Conservation (phyloP, 2,329 filamentous ascomycete genomes). For the Helminthosporium solani region DNA sequence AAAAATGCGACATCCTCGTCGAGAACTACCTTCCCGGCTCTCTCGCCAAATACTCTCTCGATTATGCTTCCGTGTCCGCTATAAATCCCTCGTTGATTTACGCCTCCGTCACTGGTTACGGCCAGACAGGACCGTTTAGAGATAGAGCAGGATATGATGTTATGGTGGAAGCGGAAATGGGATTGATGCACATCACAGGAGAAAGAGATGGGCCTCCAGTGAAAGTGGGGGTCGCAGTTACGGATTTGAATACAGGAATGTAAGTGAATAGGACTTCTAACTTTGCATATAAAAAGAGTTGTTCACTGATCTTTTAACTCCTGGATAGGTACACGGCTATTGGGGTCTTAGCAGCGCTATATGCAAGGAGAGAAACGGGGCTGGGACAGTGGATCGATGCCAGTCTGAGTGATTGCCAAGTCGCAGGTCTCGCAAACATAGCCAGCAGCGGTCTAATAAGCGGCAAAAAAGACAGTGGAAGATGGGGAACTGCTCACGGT, state of each 20-base stretch:
- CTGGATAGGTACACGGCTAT: slow-evolving; percentile 98
- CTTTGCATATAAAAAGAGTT: too few relatives aligned
- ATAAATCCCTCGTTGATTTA: slow-evolving; percentile 89
- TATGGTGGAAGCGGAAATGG: slow-evolving; percentile 98
- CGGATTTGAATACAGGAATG: slow-evolving; percentile 89
- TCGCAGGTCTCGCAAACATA: slow-evolving; percentile 87
- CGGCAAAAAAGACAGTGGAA: slow-evolving; percentile 79
- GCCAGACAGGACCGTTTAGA: slow-evolving; percentile 87
- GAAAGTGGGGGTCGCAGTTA: slow-evolving; percentile 97
- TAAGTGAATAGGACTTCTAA: too few relatives aligned
- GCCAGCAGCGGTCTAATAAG: slow-evolving; percentile 87
- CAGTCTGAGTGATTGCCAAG: slow-evolving; percentile 88
- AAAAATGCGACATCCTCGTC: slow-evolving; percentile 85
- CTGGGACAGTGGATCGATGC: slow-evolving; percentile 90
- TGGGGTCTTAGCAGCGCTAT: slow-evolving; percentile 85
- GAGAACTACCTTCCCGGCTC: slow-evolving; percentile 94
- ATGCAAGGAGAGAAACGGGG: slow-evolving; percentile 72
- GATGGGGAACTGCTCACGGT: slow-evolving; percentile 97
- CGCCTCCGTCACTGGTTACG: slow-evolving; percentile 93
- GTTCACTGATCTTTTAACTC: too few relatives aligned
- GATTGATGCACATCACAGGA: slow-evolving; percentile 97
- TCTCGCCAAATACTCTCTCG: slow-evolving; percentile 84
- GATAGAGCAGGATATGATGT: slow-evolving; percentile 93
- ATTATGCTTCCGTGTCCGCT: slow-evolving; percentile 74
- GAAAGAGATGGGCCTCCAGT: slow-evolving; percentile 83